Evolutionary conservation across 2,329 filamentous ascomycete species (phyloP), one percentile per base, ranked within the genome.

Genomic region (Penicillium sp.): DNA sequence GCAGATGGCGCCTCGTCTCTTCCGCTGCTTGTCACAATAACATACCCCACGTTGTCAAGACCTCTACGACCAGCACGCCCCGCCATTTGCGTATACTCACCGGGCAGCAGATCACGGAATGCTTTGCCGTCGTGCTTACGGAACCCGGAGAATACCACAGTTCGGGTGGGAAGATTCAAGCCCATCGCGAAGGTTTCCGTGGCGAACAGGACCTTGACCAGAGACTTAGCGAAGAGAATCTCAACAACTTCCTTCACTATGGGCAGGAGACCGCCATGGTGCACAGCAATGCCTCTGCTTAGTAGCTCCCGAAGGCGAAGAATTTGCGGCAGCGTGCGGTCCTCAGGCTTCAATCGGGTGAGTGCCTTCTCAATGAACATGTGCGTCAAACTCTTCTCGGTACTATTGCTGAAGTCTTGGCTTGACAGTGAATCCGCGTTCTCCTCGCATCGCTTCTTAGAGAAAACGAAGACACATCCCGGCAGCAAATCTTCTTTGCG

Each of bases 171-270:
- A 54, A 99, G 77, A 68, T 99, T 99, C 32, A 99, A 81, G 29
- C 94, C 94, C 92, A 99, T 99, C 35, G 94, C 94, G 72, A 99
- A 99, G 0, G 94, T 99, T 72, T 99, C 94, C 0, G 94, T 99
- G 0, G 94, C 94, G 68, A 99, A 99, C 2, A 99, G 82, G 3
- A 99, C 89, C 74, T 99, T 99, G 55, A 99, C 94, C 52, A 99
- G 78, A 1, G 92, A 95, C 73, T 90, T 91, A 0, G 94, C 93
- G 65, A 99, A 99, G 16, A 99, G 76, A 50, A 99, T 96, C 72
- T 99, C 94, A 1, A 99, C 94, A 25, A 97, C 85, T 72, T 99
- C 94, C 73, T 99, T 99, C 64, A 97, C 91, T 60, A 99, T 99
- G 0, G 94, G 94, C 23, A 99, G 75, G 59, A 99, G 80, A 35